Base-by-base conservation (phyloP, 2,329 filamentous ascomycete genomes). In the Clonostachys rhizophaga region DNA sequence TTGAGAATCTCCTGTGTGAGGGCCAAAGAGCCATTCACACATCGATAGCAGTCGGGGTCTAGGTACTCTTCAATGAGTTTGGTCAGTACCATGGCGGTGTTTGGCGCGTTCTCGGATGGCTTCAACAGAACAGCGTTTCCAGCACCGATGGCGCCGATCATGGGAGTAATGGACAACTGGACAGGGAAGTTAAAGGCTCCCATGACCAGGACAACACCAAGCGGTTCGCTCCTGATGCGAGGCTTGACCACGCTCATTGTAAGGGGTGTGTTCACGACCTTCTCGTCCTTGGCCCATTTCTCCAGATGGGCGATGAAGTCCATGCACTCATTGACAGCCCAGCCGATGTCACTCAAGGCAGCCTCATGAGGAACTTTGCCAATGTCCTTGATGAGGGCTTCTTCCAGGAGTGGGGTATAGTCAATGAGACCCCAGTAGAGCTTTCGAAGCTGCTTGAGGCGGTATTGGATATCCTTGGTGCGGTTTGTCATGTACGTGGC, bases 161-260 rank as follows among this genome's bases (percentile, higher is more conserved):
- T 67, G 3, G 92, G 91, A 2, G 81, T 79, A 39, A 97, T 64
- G 36, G 84, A 83, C 40, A 97, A 77, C 68, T 91, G 85, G 64
- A 96, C 74, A 45, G 94, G 94, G 66, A 91, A 96, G 74, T 99
- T 99, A 80, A 89, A 97, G 40, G 94, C 84, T 48, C 91, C 90
- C 60, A 97, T 95, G 59, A 96, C 82, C 56, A 97, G 74, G 11
- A 89, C 83, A 39, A 83, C 74, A 35, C 94, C 94, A 48, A 96
- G 67, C 2, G 94, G 94, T 60, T 97, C 92, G 70, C 95, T 95
- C 54, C 84, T 78, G 63, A 95, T 84, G 60, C 79, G 85, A 36
- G 91, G 87, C 47, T 75, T 84, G 70, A 95, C 78, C 40, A 86
- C 62, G 55, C 77, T 77, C 68, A 85, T 89, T 40, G 78, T 75